A percentile compares a stretch with the other conserved stretches of the same genome.
These are phyloP conservation scores for Epichloe bromicola DNA, from an alignment of 2,329 filamentous ascomycete genomes.

Conservation along the genomic window DNA sequence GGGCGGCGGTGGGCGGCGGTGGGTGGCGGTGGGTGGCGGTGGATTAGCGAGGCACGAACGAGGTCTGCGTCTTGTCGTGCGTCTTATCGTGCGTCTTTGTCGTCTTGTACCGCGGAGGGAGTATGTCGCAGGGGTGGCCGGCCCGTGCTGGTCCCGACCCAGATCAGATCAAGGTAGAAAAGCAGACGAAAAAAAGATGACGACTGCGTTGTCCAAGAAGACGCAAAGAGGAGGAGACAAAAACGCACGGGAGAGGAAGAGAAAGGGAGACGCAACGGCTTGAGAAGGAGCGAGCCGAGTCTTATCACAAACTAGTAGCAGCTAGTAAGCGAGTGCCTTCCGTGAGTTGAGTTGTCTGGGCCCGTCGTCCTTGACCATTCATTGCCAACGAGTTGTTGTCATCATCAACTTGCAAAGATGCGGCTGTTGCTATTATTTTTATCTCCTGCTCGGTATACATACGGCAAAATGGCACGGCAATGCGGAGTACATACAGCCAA, in stretches of 20 bases:
- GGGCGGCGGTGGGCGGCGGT: not conserved
- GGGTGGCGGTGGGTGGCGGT: not conserved
- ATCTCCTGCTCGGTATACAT: not conserved
- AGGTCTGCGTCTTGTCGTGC: not conserved
- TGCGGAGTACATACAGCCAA: not conserved
- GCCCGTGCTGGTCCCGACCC: too few species aligned
- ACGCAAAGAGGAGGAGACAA: not conserved
- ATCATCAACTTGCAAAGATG: not conserved
- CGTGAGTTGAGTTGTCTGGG: not conserved
- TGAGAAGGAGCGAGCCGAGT: not conserved
- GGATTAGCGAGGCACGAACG: slow-evolving; percentile 1
- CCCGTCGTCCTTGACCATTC: too few species aligned
- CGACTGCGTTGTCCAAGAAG: not conserved
- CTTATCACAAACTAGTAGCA: too few species aligned
- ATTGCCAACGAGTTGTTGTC: too few species aligned
- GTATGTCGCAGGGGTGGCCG: too few species aligned
- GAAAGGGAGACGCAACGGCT: not conserved
- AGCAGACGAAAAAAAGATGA: not conserved
- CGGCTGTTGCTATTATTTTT: not conserved
- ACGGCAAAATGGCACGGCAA: too few species aligned
- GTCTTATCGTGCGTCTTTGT: too few species aligned
- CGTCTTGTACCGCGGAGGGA: too few species aligned
- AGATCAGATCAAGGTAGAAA: too few species aligned
- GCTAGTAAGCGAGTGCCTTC: not conserved
- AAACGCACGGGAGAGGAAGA: not conserved